Evolutionary conservation across 2,329 filamentous ascomycete genomes (phyloP), one percentile per base, ranked within the genome.

Genomic region (Hypoxylon sp.): DNA sequence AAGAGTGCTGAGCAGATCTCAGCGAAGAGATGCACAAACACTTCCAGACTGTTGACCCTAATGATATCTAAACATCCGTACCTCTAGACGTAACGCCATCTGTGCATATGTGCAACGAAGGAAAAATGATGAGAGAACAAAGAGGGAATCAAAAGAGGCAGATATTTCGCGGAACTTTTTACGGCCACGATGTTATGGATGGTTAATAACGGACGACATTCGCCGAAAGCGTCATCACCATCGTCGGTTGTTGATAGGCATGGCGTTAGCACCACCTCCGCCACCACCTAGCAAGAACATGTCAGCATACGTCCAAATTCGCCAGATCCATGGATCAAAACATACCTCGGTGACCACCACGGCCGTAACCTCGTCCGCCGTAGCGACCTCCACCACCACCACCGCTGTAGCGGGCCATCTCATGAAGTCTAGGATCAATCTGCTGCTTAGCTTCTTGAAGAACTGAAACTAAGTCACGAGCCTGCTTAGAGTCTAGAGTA

Each of bases 391-490:
- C 89, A 58, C 92, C 89, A 59, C 92, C 92, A 65, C 93, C 93
- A 70, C 94, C 93, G 73, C 93, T 89, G 79, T 94, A 98, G 81
- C 96, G 92, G 75, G 89, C 90, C 96, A 99, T 98, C 86, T 99
- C 96, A 71, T 90, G 90, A 71, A 99, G 91, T 81, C 94, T 92
- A 78, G 96, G 96, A 78, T 98, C 96, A 81, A 99, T 94, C 83
- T 97, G 91, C 86, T 99, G 96, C 86, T 98, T 98, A 73, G 96
- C 94, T 84, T 99, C 96, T 79, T 91, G 91, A 75, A 99, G 91
- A 76, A 99, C 93, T 76, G 88, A 87, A 75, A 99, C 91, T 79
- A 99, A 90, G 84, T 99, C 96, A 87, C 96, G 95, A 83, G 96
- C 95, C 89, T 96, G 93, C 86, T 95, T 96, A 77, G 92, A 89